Conservation (phyloP, 148 eudicot genomes). For the Silene latifolia region DNA sequence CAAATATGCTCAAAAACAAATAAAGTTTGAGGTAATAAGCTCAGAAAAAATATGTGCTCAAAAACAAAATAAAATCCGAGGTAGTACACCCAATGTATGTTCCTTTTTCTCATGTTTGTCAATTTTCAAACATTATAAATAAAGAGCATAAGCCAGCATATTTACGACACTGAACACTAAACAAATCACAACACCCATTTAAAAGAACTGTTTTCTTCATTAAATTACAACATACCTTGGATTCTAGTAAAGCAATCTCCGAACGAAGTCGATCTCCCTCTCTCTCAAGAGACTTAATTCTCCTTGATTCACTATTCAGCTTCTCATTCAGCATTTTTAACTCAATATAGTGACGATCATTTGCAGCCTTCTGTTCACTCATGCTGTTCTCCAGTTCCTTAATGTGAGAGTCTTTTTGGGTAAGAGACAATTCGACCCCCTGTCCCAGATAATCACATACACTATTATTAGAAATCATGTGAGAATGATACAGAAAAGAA, state of each 20-base stretch:
- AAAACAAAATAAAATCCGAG: no score
- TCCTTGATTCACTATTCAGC: conserved; percentile 68
- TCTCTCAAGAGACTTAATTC: conserved; percentile 81
- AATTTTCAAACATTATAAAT: background rate
- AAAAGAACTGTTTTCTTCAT: background rate
- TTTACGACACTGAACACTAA: background rate
- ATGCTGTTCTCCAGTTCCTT: conserved; percentile 67
- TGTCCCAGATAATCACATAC: conserved; percentile 29
- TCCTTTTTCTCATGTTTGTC: no score
- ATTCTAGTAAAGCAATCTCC: conserved; percentile 82
- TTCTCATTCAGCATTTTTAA: conserved; percentile 71
- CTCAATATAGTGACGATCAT: conserved; percentile 61
- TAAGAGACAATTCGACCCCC: conserved; percentile 73
- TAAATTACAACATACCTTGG: conserved; percentile 58
- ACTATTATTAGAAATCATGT: conserved; percentile 18
- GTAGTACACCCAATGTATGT: no score
- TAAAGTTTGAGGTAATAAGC: no score
- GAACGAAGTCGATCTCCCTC: conserved; percentile 85
- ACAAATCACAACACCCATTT: conserved; percentile 4
- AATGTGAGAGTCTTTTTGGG: conserved; percentile 55
- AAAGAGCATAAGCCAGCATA: background rate
- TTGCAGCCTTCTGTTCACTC: conserved; percentile 51
- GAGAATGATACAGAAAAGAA: background rate
- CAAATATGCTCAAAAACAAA: no score
- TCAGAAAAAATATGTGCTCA: no score